Evolutionary conservation across 2,329 filamentous ascomycete genomes (phyloP), one percentile per base, ranked within the genome.

Genomic region (Macrophomina pseudophaseolina): DNA sequence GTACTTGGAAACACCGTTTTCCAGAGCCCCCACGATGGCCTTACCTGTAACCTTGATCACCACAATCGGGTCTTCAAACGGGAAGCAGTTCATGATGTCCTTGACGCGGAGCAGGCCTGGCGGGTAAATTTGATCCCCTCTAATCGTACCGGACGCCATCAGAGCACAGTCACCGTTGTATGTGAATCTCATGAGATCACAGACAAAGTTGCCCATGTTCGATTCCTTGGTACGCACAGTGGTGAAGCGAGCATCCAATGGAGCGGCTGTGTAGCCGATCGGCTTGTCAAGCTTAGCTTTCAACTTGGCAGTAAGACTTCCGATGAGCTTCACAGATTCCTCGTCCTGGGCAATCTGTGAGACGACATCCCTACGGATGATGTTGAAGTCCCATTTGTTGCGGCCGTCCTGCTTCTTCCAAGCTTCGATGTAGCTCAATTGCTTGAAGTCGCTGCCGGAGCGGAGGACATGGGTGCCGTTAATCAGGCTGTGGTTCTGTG

Each of bases 361-460:
- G 4, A 91, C 86, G 42, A 95, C 81, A 71, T 97, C 92, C 38
- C 91, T 85, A 30, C 92, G 86, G 70, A 84, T 84, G 68, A 97
- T 94, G 69, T 90, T 87, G 71, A 96, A 90, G 70, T 94, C 87
- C 93, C 93, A 97, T 18, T 85, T 85, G 16, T 73, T 81, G 72
- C 69, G 74, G 2, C 77, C 82, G 35, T 80, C 76, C 1, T 75
- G 66, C 69, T 85, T 87, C 28, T 87, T 84, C 71, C 91, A 87
- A 1, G 88, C 91, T 76, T 97, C 92, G 63, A 97, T 86, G 74
- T 97, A 97, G 74, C 91, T 95, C 40, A 97, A 82, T 75, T 97
- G 91, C 79, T 95, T 96, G 80, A 97, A 97, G 76, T 97, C 94
- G 18, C 90, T 92, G 0, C 94, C 93, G 0, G 92, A 96, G 1